Base-by-base conservation (phyloP, 1,139 yeast species). In the Geotrichum histeridarum region DNA sequence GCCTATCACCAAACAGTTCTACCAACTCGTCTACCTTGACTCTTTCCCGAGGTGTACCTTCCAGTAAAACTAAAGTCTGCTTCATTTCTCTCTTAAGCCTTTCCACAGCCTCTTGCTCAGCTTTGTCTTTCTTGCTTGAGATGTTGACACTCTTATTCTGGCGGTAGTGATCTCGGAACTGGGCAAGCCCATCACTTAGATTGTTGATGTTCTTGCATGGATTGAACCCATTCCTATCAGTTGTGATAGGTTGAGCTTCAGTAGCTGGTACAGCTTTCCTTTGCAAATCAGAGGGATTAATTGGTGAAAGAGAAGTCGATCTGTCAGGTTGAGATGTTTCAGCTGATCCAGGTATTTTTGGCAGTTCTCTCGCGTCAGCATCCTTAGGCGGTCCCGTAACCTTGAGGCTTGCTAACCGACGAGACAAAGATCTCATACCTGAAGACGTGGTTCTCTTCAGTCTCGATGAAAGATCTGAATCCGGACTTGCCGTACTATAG, bases 81-180 rank as follows among this genome's bases (percentile, higher is more conserved):
- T 50, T 55, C 36, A 64, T 50, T 47, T 64, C 66, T 4, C 51
- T 47, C 32, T 59, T 59, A 11, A 64, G 57, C n/a, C 48, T 51
- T 32, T 56, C 59, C n/a, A 63, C 17, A 31, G 55, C 53, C 27
- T 27, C 42, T 45, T 59, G 61, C 27, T 54, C 57, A 17, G 37
- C 38, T 22, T 42, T 12, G 39, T 14, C 33, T 12, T 31, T 39
- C 17, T 11, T 15, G 8, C 4, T 9, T 7, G 22, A 14, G n/a
- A 38, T 18, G 31, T 14, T 8, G 17, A 6, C 2, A 14, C 35
- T 45, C 33, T 45, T 45, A 15, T 30, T 45, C 18, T 45, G 53
- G 18, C 43, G 51, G 32, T 51, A 55, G 41, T 53, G 54, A 32
- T 60, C 58, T 18, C 65, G 57, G 53, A 64, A 62, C 38, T 54